Evolutionary conservation across 441 rosid species (phyloP).

Genomic region (Pelargonium australe): DNA sequence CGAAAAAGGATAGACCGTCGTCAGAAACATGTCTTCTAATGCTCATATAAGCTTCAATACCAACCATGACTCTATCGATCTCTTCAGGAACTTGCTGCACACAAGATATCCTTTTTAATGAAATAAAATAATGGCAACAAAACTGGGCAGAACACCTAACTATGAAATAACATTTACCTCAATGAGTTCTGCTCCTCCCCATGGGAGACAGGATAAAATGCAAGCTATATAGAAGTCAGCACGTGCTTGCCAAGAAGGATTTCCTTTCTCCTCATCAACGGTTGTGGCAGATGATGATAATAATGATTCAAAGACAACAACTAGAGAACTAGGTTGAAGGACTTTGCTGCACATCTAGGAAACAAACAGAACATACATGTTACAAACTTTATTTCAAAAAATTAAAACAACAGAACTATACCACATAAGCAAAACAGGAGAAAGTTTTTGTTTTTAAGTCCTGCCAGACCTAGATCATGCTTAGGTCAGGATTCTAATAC

Average conservation of each 20-base stretch:
- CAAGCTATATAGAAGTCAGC: conserved; percentile 92
- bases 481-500: background rate
- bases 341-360: conserved; percentile 92
- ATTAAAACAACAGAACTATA: too few species aligned
- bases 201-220: conserved; percentile 91
- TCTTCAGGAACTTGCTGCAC: conserved; percentile 97
- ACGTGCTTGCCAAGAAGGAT: conserved; percentile 92
- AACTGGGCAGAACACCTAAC: background rate
- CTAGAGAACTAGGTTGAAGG: conserved; percentile 78
- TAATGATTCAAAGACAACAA: conserved; percentile 75
- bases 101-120: conserved; percentile 2
- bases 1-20: conserved; percentile 62
- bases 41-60: conserved; percentile 92
- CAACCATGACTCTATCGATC: conserved; percentile 90
- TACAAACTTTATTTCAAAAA: background rate
- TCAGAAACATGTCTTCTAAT: conserved; percentile 71
- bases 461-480: too few species aligned
- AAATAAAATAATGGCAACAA: background rate
- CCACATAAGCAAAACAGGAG: too few species aligned
- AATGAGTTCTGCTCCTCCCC: conserved; percentile 93
- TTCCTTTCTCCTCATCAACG: conserved; percentile 97
- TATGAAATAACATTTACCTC: conserved; percentile 51
- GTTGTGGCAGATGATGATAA: conserved; percentile 95
- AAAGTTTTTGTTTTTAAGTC: too few species aligned
- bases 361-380: conserved; percentile 20